A percentile compares a stretch with the other conserved stretches of the same genome.
Evolutionary conservation across 345 rosid species (phyloP).

Genomic region (Acer saccharum): DNA sequence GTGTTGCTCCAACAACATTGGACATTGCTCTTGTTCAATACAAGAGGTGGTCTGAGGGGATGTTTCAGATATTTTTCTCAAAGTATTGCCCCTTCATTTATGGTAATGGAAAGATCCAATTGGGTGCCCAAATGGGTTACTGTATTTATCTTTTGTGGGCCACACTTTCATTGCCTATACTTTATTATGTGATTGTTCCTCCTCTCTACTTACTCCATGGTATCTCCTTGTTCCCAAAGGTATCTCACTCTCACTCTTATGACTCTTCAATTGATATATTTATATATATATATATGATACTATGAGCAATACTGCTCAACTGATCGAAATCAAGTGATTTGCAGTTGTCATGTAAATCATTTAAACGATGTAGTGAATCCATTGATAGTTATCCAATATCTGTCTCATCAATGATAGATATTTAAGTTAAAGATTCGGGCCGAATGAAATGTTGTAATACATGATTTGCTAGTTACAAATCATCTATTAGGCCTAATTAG

Average conservation of each 20-base stretch:
- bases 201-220: constrained; percentile 32
- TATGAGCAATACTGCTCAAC: no score
- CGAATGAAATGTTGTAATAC: no score
- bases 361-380: no score
- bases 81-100: constrained; percentile 37
- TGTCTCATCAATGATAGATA: no score
- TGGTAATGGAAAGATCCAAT: constrained; percentile 30
- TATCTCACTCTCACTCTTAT: not conserved
- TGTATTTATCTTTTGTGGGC: constrained; percentile 40
- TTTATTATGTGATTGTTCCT: constrained; percentile 28
- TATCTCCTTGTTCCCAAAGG: constrained; percentile 40
- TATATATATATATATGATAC: no score
- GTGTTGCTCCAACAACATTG: constrained; percentile 39
- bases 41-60: constrained; percentile 48
- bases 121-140: constrained; percentile 38
- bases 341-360: no score
- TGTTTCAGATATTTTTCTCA: constrained; percentile 44
- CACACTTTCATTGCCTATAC: constrained; percentile 30
- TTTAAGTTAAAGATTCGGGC: no score
- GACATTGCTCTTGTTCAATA: constrained; percentile 30
- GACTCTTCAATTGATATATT: no score
- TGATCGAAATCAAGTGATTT: no score
- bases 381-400: no score
- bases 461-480: no score
- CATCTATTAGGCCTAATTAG: no score